Percentiles rank a stretch among this genome's conserved stretches.
Conservation (phyloP, 75 land plant species). For the Adiantum capillusveneris region DNA sequence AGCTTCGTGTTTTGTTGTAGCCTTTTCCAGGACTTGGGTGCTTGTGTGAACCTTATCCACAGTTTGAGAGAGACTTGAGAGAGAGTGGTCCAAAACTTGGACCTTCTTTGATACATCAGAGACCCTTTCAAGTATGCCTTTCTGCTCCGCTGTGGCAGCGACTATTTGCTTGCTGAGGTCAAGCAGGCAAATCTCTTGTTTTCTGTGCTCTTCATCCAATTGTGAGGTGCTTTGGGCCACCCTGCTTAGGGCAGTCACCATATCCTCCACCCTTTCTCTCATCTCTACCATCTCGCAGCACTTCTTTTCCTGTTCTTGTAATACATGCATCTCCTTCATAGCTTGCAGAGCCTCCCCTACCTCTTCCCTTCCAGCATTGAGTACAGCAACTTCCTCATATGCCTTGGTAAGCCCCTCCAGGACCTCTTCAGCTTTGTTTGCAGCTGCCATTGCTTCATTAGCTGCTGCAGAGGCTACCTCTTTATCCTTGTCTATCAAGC, state of each 20-base stretch:
- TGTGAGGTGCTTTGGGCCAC: not conserved
- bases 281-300: not conserved
- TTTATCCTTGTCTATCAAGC: conserved; percentile 16
- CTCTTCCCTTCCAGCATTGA: not conserved
- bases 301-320: not conserved
- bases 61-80: conserved; percentile 1
- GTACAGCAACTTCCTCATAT: not conserved
- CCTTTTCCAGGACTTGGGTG: conserved; percentile 10
- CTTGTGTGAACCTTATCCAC: conserved; percentile 13
- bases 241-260: not conserved
- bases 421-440: conserved; percentile 11
- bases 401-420: conserved; percentile 2
- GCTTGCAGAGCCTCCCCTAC: not conserved
- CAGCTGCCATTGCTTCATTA: conserved; percentile 12
- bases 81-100: not conserved
- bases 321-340: not conserved
- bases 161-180: not conserved
- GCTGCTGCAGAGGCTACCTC: conserved; percentile 22
- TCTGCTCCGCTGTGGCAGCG: not conserved
- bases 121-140: not conserved
- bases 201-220: not conserved
- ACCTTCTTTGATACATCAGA: not conserved
- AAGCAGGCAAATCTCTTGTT: not conserved
- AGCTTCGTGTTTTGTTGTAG: conserved; percentile 13
- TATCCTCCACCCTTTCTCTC: not conserved